These are phyloP conservation scores for Daphne laureola DNA, from an alignment of 441 rosid species.

Conservation along the genomic window DNA sequence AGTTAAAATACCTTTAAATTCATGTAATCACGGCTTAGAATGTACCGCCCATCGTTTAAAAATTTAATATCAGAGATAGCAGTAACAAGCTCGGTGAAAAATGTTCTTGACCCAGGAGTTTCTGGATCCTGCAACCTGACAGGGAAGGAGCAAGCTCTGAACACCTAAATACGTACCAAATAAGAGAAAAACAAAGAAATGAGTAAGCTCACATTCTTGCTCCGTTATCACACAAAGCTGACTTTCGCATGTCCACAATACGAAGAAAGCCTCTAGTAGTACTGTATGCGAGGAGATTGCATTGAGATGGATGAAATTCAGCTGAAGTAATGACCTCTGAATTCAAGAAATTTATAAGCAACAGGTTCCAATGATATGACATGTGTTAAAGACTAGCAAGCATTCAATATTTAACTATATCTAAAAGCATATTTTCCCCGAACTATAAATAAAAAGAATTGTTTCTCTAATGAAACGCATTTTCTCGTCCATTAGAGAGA, in stretches of 20 bases:
- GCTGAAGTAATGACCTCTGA: slow-evolving; percentile 79
- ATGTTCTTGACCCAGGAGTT: slow-evolving; percentile 40
- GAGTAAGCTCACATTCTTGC: slow-evolving; percentile 45
- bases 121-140: slow-evolving; percentile 58
- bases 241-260: slow-evolving; percentile 64
- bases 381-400: too few species aligned
- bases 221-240: slow-evolving; percentile 56
- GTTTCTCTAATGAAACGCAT: too few species aligned
- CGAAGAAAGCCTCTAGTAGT: slow-evolving; percentile 69
- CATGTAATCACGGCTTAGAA: slow-evolving; percentile 68
- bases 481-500: too few species aligned
- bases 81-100: slow-evolving; percentile 59
- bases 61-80: slow-evolving; percentile 64
- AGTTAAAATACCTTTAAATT: slow-evolving; percentile 43
- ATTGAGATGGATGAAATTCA: slow-evolving; percentile 59
- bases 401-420: too few species aligned
- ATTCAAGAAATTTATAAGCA: slow-evolving; percentile 16
- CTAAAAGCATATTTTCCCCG: too few species aligned
- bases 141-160: neutral
- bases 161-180: neutral
- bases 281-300: slow-evolving; percentile 67
- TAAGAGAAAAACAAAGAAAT: slow-evolving; percentile 2
- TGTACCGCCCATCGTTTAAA: slow-evolving; percentile 46
- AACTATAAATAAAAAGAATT: too few species aligned
- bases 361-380: slow-evolving; percentile 2